Evolutionary conservation across 352 stramenopile species (phyloP), one percentile per base, ranked within the genome.

Genomic region (Globisporangium apiculatum): DNA sequence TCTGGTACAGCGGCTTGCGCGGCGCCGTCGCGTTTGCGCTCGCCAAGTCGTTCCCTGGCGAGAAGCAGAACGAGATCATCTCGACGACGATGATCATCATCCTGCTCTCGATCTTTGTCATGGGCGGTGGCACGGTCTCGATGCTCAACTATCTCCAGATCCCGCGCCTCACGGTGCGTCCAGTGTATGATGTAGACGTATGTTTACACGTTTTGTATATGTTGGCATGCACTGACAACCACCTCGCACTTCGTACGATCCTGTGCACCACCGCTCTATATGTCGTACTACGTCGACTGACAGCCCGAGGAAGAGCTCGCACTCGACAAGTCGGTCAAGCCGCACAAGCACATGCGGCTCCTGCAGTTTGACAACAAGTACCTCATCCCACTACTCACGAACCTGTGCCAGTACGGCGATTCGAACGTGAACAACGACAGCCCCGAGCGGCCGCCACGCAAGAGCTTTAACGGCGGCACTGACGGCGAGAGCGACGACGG

Each of bases 1-100:
- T 98, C 57, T 98, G 87, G 84, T 98, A 97, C 76, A 91, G 87
- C 43, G 94, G 94, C 10, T 76, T 98, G 48, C 86, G 95, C 31
- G 93, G 93, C 17, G 95, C 93, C 37, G 88, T 98, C 5, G 90
- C 92, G 0, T 98, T 97, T 64, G 86, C 89, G 36, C 76, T 95
- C 56, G 89, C 89, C 58, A 89, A 94, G 66, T 89, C 76, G 6
- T 98, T 97, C 64, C 90, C 94, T 8, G 75, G 81, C 15, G 79
- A 91, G 42, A 91, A 89, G 67, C 69, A 77, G 31, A 79, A 94
- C 58, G 76, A 94, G 61, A 87, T 98, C 47, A 82, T 91, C 41
- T 78, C 86, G 48, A 96, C 87, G 14, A 96, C 92, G 40, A 95
- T 97, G 78, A 73, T 93, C 18, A 87, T 98, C 61, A 86, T 98